phyloP scores from a whole-genome alignment of 2,329 filamentous ascomycete species.

The Purpureocillium takamizusanense region DNA sequence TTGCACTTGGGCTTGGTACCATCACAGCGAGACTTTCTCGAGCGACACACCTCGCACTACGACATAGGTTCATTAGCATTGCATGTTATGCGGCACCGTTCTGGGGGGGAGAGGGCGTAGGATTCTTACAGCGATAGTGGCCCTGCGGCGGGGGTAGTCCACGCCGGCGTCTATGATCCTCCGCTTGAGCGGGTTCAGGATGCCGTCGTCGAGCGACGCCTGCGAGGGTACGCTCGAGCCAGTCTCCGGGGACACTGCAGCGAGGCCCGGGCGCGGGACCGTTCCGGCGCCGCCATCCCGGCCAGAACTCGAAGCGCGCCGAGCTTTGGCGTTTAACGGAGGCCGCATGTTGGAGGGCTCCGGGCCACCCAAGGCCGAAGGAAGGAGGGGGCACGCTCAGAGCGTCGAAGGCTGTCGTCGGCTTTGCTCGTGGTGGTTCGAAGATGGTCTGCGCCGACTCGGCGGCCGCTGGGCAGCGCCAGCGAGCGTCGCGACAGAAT shows the following conservation, averaged over 20 bases:
- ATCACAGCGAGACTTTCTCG: slow-evolving; percentile 71
- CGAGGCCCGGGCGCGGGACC: slow-evolving; percentile 43
- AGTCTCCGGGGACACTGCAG: slow-evolving; percentile 45
- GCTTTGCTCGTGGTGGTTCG: no score
- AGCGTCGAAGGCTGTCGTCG: no score
- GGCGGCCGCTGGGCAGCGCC: no score
- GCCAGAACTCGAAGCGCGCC: slow-evolving; percentile 34
- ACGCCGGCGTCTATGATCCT: slow-evolving; percentile 52
- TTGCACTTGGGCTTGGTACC: slow-evolving; percentile 76
- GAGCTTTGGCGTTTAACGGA: slow-evolving; percentile 34
- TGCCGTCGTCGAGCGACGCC: slow-evolving; percentile 41
- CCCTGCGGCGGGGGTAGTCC: slow-evolving; percentile 55
- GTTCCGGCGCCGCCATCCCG: slow-evolving; percentile 45
- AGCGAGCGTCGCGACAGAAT: no score
- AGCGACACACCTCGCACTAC: slow-evolving; percentile 74
- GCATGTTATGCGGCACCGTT: neutral
- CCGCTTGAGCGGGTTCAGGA: slow-evolving; percentile 50
- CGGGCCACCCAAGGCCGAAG: no score
- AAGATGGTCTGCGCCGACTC: no score
- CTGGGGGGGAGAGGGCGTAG: neutral
- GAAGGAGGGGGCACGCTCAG: no score
- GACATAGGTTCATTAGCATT: neutral
- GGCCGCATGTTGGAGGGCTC: slow-evolving; percentile 34
- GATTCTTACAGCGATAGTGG: slow-evolving; percentile 54
- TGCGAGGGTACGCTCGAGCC: slow-evolving; percentile 33